Base-by-base conservation (phyloP, 2,329 filamentous ascomycete species). In the Calonectria crousiana region DNA sequence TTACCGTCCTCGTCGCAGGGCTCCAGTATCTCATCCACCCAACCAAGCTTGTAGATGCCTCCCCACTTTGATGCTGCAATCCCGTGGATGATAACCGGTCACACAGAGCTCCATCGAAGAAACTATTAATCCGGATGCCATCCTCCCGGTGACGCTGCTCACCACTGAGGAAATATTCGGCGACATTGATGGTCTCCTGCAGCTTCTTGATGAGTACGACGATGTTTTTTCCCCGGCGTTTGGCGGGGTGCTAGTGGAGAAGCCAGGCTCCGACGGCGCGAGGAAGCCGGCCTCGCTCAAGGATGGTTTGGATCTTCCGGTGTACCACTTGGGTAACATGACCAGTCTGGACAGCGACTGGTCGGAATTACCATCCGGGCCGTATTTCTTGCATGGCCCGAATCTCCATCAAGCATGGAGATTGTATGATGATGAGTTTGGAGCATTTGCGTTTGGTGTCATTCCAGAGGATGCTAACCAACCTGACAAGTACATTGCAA, bases 361-460 rank as follows among this genome's bases (percentile, higher is more conserved):
- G 38, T 74, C 77, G 0, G 72, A 81, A 10, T 70, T 87, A 28
- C 84, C 85, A 0, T 86, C 85, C 1, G 85, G 85, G 0, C 85
- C 85, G 3, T 87, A 87, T 69, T 85, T 87, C 30, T 77, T 87
- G 0, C 83, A 86, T 51, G 85, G 85, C 0, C 84, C 84, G 2
- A 85, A 86, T 14, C 76, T 87, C 1, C 82, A 87, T 44, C 85
- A 86, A 58, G 85, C 85, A 6, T 87, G 85, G 84, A 82, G 82
- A 34, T 67, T 87, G n/a, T 86, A 87, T 44, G 82, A 84, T 13
- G 85, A 87, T 64, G 77, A 81, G 0, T 69, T 83, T 6, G 82
- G 81, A 3, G 84, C 85, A 0, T 87, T 87, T 62, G 79, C 78
- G 2, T 79, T 81, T 67, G 85, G 85, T n/a, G 81, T 86, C 2